phyloP scores from a whole-genome alignment of 495 filamentous ascomycete genomes.

The Talaromyces adpressus region DNA sequence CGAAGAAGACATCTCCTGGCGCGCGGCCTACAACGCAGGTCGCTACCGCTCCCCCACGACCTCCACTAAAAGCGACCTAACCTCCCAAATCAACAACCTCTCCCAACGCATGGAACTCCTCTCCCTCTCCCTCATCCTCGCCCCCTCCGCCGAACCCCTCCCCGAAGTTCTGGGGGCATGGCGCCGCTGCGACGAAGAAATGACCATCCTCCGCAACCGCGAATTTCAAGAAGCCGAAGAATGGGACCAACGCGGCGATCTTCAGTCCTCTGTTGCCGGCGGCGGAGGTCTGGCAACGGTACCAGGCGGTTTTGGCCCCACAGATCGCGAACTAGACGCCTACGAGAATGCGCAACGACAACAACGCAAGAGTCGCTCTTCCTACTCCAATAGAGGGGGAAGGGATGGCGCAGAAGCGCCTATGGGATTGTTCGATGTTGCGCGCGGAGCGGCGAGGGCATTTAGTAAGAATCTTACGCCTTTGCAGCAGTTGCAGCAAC shows the following conservation, averaged over 20 bases:
- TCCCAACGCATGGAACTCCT: conserved; percentile 85
- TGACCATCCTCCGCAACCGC: conserved; percentile 56
- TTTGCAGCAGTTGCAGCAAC: conserved; percentile 22
- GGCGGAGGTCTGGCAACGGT: conserved; percentile 30
- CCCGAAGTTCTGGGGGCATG: conserved; percentile 80
- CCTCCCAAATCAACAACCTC: conserved; percentile 34
- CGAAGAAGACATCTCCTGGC: conserved; percentile 82
- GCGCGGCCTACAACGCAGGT: conserved; percentile 82
- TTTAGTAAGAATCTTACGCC: conserved; percentile 58
- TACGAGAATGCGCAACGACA: conserved; percentile 36
- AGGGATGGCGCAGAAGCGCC: conserved; percentile 64
- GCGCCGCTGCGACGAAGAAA: conserved; percentile 82
- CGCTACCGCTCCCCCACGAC: conserved; percentile 51
- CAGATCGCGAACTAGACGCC: conserved; percentile 39
- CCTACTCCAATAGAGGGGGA: conserved; percentile 14
- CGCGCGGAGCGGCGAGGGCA: conserved; percentile 72
- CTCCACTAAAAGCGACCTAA: conserved; percentile 20
- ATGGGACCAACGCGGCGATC: conserved; percentile 63
- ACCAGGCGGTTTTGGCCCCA: conserved; percentile 57
- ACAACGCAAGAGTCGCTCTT: conserved; percentile 22
- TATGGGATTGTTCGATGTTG: conserved; percentile 91
- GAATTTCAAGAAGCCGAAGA: conserved; percentile 69
- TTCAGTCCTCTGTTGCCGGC: background rate
- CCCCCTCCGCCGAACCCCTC: conserved; percentile 62
- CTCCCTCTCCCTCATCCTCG: conserved; percentile 73